Conservation (phyloP, 768 basidiomycete species). For the Tulasnella sp. region DNA sequence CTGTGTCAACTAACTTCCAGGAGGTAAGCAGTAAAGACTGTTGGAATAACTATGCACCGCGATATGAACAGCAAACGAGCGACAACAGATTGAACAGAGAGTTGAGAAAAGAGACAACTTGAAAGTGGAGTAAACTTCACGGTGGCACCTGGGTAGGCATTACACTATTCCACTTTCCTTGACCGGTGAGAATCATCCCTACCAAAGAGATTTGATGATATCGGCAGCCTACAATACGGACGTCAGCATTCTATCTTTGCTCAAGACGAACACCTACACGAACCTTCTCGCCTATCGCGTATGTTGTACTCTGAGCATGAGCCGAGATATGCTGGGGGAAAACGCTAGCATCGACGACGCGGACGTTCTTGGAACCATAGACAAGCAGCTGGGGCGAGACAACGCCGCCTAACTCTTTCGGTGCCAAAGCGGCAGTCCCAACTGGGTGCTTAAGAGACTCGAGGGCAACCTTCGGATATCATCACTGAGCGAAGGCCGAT, state of each 20-base stretch:
- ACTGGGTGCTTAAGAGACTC: conserved; percentile 8
- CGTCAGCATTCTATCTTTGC: too few relatives aligned
- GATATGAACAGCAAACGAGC: background rate
- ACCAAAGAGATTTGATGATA: background rate
- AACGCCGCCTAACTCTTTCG: conserved; percentile 50
- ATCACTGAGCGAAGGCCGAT: background rate
- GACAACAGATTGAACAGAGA: background rate
- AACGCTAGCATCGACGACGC: conserved; percentile 51
- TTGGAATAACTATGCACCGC: too few relatives aligned
- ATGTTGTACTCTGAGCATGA: conserved; percentile 27
- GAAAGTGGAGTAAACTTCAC: background rate
- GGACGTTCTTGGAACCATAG: conserved; percentile 51
- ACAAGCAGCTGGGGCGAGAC: conserved; percentile 48
- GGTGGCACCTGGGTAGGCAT: background rate
- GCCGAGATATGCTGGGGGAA: conserved; percentile 45
- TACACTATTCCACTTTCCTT: background rate
- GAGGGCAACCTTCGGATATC: background rate
- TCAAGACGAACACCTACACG: too few relatives aligned
- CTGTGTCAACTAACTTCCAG: too few relatives aligned
- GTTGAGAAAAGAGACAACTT: background rate
- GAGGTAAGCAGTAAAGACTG: too few relatives aligned
- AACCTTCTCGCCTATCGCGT: conserved; percentile 21
- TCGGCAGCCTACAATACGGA: too few relatives aligned
- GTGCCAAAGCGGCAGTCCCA: conserved; percentile 40
- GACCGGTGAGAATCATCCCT: background rate